Evolutionary conservation across 352 stramenopile genomes (phyloP), one percentile per base, ranked within the genome.

Genomic region (Phytophthora melonis): DNA sequence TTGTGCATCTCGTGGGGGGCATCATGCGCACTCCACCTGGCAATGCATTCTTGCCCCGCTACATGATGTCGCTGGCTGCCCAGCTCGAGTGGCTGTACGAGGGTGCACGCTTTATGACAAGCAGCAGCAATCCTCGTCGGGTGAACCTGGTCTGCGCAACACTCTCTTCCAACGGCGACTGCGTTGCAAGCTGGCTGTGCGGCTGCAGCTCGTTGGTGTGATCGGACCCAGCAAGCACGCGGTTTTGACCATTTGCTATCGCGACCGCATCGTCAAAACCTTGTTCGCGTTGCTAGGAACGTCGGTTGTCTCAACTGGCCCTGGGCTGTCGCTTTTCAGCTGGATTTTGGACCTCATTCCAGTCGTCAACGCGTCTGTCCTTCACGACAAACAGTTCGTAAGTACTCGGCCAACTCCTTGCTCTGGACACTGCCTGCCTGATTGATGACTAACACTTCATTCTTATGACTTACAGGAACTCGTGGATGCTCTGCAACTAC

Each of bases 321-420:
- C 81, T 0, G 88, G 90, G 1, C 58, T 93, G 10, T 93, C 90
- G 32, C 83, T 97, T 6, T 97, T 97, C 61, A 92, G 83, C 63
- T 97, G 90, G 90, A 95, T 95, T 58, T 62, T 97, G 53, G 90
- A 97, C 70, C 73, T 97, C 63, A 91, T 97, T 68, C 89, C 88
- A 16, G 72, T 92, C 49, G 78, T 95, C 52, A 90, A 89, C 58
- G 85, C 84, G 3, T 92, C 86, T 2, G 82, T 95, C 10, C 80
- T 93, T 6, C 83, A 93, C 23, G 82, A 90, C 53, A 87, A 89
- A 47, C 86, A 93, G 75, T 92, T 87, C 57, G 89, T 95, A 86
- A 52, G 88, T 90, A 47, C 49, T 56, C 21, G 1, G 4, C 27
- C 25, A 19, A 49, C 18, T 30, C 1, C 11, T 55, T 53, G 27